Evolutionary conservation across 208 protist genomes (phyloP).

Genomic region (Vickermania spadyakhi): DNA sequence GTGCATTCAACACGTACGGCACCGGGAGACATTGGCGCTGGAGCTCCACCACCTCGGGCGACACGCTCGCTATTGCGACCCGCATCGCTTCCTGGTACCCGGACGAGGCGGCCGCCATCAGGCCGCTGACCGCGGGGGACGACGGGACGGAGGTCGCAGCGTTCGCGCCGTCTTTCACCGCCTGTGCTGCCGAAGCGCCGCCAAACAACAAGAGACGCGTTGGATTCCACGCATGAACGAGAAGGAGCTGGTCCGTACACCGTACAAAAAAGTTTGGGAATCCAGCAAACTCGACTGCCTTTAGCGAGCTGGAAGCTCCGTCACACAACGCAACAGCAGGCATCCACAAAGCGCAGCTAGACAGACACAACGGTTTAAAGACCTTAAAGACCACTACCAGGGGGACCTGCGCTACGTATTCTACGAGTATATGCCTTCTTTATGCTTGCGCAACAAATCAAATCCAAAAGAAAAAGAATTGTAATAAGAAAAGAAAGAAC

Average conservation of each 20-base stretch:
- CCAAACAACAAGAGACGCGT: not conserved
- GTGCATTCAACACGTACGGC: constrained; percentile 1
- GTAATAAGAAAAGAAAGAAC: no score
- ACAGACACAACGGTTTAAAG: no score
- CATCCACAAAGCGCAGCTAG: no score
- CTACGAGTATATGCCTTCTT: no score
- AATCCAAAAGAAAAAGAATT: no score
- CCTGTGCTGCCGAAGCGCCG: not conserved
- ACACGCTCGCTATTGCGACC: not conserved
- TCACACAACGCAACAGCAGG: constrained; percentile 63
- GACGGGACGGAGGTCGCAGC: not conserved
- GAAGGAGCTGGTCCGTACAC: constrained; percentile 29
- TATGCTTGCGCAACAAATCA: no score
- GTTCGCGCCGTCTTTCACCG: not conserved
- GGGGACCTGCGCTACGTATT: no score
- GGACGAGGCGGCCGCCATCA: not conserved
- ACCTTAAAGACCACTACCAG: no score
- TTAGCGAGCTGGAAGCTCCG: constrained; percentile 49
- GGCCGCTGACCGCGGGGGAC: not conserved
- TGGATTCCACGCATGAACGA: constrained; percentile 60
- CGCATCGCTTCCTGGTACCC: not conserved
- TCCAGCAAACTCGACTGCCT: constrained; percentile 57
- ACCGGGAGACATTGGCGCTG: not conserved
- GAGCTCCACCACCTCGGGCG: not conserved
- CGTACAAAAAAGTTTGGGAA: constrained; percentile 25